Base-by-base conservation (phyloP, 2,329 filamentous ascomycete genomes). In the Ophiostoma tasmaniense region DNA sequence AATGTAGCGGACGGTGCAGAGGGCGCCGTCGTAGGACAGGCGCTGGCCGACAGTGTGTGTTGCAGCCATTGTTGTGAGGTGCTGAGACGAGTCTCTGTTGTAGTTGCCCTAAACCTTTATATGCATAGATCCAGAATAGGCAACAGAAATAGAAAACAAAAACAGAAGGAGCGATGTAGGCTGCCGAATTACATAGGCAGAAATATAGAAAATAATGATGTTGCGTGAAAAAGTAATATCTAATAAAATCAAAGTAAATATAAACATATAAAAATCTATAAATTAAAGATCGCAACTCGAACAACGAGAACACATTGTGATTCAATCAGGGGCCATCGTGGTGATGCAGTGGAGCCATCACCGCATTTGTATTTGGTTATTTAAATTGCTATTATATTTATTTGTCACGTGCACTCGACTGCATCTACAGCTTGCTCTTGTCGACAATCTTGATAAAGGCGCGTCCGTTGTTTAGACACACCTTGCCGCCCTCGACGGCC, bases 1-100 rank as follows among this genome's bases (percentile, higher is more conserved):
- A 71, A 91, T 80, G 76, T 93, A 98, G 71, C 92, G 89, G 70
- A 98, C 85, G 0, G 94, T 98, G 79, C 93, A 97, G 59, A 90
- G 80, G 25, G 87, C 87, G 39, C 87, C 87, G 73, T 90, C 88
- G 74, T 91, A 96, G 3, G 92, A 96, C 55, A 94, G 82, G 17
- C 95, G 88, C 78, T 95, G 89, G 67, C 91, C 91, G 71, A 89
- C 76, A 64, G 78, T 76, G 14, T 73, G 74, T 37, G 20, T 62
- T 22, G 30, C 14, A 64, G 61, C 8, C 61, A 64, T 64, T 64
- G 61, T 64, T 42, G 22, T 25, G 50, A 25, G n/a, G 11, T 20
- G 22, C 10, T n/a, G 28, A 52, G 45, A 52, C n/a, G n/a, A n/a
- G n/a, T n/a, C n/a, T n/a, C n/a, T n/a, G n/a, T n/a, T n/a, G n/a